These are phyloP conservation scores for Talinum fruticosum DNA, from an alignment of 148 eudicot genomes.

Conservation along the genomic window DNA sequence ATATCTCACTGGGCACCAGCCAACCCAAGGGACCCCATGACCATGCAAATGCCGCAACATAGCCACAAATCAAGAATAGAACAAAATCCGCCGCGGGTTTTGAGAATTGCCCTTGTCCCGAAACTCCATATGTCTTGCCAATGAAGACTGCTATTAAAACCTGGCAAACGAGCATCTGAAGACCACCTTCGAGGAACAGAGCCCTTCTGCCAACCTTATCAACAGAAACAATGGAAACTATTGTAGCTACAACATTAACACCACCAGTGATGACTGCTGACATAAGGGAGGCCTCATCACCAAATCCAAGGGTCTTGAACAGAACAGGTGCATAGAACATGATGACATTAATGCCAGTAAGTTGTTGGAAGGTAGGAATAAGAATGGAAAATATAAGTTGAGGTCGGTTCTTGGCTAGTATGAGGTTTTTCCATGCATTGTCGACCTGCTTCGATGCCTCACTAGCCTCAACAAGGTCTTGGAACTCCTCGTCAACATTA, in stretches of 20 bases:
- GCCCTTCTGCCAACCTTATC: constrained; percentile 39
- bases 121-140: constrained; percentile 25
- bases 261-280: constrained; percentile 38
- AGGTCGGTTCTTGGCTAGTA: constrained; percentile 28
- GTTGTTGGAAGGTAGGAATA: constrained; percentile 33
- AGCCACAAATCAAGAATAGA: constrained; percentile 35
- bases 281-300: constrained; percentile 32
- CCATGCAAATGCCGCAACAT: constrained; percentile 46
- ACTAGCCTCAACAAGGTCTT: constrained; percentile 33
- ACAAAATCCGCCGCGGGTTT: constrained; percentile 24
- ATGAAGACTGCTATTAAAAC: constrained; percentile 27
- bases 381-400: constrained; percentile 30
- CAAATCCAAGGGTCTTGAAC: constrained; percentile 35
- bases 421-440: constrained; percentile 29
- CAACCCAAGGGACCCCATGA: constrained; percentile 50
- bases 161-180: constrained; percentile 39
- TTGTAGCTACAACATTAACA: constrained; percentile 39
- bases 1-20: constrained; percentile 41
- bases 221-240: constrained; percentile 33
- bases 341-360: constrained; percentile 34
- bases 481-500: constrained; percentile 32
- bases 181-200: constrained; percentile 38
- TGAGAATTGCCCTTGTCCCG: constrained; percentile 29
- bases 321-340: constrained; percentile 40
- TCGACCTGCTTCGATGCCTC: constrained; percentile 28